Evolutionary conservation across 177 flowering plant species (phyloP), one percentile per base, ranked within the genome.

Genomic region (Vitis hybrid): DNA sequence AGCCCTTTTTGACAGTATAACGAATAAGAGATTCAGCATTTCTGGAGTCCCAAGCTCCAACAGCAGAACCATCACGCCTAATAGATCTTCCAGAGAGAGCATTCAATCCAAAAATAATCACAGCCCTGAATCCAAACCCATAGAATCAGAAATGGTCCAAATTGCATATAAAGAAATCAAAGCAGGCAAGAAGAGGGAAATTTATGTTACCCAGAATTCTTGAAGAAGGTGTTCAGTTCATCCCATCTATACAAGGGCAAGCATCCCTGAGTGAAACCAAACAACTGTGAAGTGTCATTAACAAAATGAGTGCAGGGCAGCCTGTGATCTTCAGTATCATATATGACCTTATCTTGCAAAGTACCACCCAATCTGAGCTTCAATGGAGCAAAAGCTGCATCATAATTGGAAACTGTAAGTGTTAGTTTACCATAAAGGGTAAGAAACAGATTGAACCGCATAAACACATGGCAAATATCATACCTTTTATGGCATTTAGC

Each of bases 281-380:
- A 90, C 86, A 92, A 61, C 74, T 77, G 78, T n/a, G 88, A 79
- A 45, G 64, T 58, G 74, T 84, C 86, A 59, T 58, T 63, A 5
- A 64, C 69, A 72, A 94, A 90, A 14, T 76, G 85, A 10, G 45
- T 19, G 71, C 97, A 93, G 48, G 88, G 86, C 65, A 71, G 74
- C 34, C 67, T 22, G 54, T 75, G 72, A 50, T 76, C 85, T 57
- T 70, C 80, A 1, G 76, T 81, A 14, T 78, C 83, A 70, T 94
- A 94, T 53, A 82, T 73, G 63, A 94, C 80, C 77, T 86, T 87
- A 68, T 94, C 97, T 85, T 92, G 92, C 75, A 92, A 78, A 20
- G 90, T 77, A 2, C 98, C 97, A 4, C 97, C 98, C 75, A 94
- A 69, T 78, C 98, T 85, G 59, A 92, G 75, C 75, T 88, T 94